Percentiles rank a stretch among this genome's conserved stretches.
These are phyloP conservation scores for Aurantiochytrium sp. DNA, from an alignment of 108 stramenopile genomes.

Conservation along the genomic window DNA sequence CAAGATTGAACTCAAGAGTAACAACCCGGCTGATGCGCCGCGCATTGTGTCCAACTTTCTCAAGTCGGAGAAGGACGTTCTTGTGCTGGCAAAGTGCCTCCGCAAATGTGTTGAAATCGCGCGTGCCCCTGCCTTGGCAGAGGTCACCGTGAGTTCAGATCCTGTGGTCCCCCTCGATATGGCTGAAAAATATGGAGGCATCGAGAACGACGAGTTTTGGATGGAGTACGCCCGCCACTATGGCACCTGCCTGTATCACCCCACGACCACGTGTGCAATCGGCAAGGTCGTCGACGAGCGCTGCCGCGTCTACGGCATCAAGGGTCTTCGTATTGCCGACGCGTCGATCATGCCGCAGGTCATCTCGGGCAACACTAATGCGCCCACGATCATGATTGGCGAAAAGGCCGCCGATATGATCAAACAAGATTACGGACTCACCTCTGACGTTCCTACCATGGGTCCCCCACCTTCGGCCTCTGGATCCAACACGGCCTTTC, in stretches of 20 bases:
- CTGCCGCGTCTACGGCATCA: slow-evolving; percentile 34
- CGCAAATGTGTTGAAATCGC: not conserved
- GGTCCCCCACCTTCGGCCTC: not conserved
- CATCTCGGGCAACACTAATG: slow-evolving; percentile 39
- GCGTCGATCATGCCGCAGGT: slow-evolving; percentile 38
- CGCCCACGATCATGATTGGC: slow-evolving; percentile 48
- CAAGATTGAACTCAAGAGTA: not conserved
- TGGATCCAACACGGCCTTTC: not conserved
- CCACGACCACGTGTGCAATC: slow-evolving; percentile 47
- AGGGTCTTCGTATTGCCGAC: slow-evolving; percentile 42
- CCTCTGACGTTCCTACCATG: not conserved
- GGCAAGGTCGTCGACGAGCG: slow-evolving; percentile 40
- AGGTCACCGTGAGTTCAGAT: not conserved
- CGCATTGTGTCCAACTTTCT: not conserved
- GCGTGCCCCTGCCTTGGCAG: not conserved
- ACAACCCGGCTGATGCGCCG: not conserved
- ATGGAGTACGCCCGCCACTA: not conserved
- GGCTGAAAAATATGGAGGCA: not conserved
- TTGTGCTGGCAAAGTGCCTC: not conserved
- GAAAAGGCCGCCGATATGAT: slow-evolving; percentile 40
- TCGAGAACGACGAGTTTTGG: not conserved
- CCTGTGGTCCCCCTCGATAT: not conserved
- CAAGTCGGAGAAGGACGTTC: not conserved
- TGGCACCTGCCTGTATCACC: slow-evolving; percentile 40
- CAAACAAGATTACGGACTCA: not conserved